Base-by-base conservation (phyloP, 2,329 filamentous ascomycete species). In the Aspergillus neoniger region DNA sequence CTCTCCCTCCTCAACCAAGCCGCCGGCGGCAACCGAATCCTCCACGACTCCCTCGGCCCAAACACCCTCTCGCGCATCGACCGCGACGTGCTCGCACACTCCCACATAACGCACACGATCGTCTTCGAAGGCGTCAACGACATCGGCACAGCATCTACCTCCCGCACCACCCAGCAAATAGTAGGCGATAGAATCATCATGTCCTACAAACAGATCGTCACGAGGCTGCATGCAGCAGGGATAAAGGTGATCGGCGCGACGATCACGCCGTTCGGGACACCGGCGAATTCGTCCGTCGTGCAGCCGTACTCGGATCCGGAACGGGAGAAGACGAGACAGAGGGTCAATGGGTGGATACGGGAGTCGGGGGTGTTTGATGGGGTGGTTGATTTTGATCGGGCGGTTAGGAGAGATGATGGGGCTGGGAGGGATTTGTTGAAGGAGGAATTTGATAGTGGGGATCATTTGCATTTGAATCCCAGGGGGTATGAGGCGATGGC, bases 101-200 rank as follows among this genome's bases (percentile, higher is more conserved):
- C 83, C 0, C 84, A 84, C 4, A 82, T 86, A 2, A 79, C 79
- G 65, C 89, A 87, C 67, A 83, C 83, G 21, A 81, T 90, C 76
- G 80, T 90, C 39, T 90, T 89, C 70, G 85, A 88, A 71, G 87
- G 88, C 19, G 86, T 90, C 28, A 89, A 90, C 68, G 88, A 90
- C 67, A 89, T 91, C 58, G 88, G 87, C 3, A 76, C 73, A 1
- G 82, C 80, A 0, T 74, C 75, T 2, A 67, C 81, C 0, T 82
- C 82, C 21, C 53, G 71, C 0, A 72, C 69, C 0, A 74, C 79
- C 0, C 85, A 88, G 65, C 63, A 66, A 3, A 68, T 72, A 3
- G 75, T 87, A 9, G 84, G 80, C 14, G 80, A 82, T 55, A 67
- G 74, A 2, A 74, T 90, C 2, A 83, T 85, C 38, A 76, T 77